Conservation (phyloP, 2,329 filamentous ascomycete species). For the Ophiocordyceps camponoti-leonardi region DNA sequence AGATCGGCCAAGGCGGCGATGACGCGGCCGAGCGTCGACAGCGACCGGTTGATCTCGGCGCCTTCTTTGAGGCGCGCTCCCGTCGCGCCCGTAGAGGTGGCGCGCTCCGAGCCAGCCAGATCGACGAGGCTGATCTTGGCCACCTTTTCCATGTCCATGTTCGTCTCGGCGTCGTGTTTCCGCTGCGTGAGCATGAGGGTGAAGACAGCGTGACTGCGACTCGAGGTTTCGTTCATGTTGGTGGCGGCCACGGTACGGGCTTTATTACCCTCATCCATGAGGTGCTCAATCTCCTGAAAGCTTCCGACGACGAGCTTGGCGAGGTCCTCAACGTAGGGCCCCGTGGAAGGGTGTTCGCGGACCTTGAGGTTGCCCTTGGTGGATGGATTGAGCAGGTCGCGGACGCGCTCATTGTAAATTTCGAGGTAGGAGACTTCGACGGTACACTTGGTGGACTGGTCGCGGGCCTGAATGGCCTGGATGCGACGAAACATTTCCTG, state of each 20-base stretch:
- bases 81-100: conserved; percentile 90
- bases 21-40: conserved; percentile 91
- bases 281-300: conserved; percentile 86
- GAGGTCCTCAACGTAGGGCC: conserved; percentile 94
- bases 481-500: conserved; percentile 95
- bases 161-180: conserved; percentile 75
- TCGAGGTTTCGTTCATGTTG: conserved; percentile 99
- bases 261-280: conserved; percentile 99
- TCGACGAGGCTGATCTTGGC: conserved; percentile 97
- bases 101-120: conserved; percentile 92
- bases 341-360: conserved; percentile 91
- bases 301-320: conserved; percentile 88
- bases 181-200: conserved; percentile 93
- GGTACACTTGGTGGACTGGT: conserved; percentile 66
- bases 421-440: conserved; percentile 97
- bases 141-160: conserved; percentile 94
- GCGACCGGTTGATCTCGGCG: conserved; percentile 92
- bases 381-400: conserved; percentile 84
- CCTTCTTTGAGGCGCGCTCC: conserved; percentile 92
- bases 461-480: conserved; percentile 48
- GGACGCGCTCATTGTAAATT: conserved; percentile 96
- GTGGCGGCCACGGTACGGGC: conserved; percentile 93
- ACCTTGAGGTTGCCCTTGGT: conserved; percentile 96
- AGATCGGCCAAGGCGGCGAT: conserved; percentile 90
- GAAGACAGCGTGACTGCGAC: conserved; percentile 95